Percentiles rank a stretch among this genome's conserved stretches.
Conservation (phyloP, 352 stramenopile species). For the Thalassiosira livingstoniorum region DNA sequence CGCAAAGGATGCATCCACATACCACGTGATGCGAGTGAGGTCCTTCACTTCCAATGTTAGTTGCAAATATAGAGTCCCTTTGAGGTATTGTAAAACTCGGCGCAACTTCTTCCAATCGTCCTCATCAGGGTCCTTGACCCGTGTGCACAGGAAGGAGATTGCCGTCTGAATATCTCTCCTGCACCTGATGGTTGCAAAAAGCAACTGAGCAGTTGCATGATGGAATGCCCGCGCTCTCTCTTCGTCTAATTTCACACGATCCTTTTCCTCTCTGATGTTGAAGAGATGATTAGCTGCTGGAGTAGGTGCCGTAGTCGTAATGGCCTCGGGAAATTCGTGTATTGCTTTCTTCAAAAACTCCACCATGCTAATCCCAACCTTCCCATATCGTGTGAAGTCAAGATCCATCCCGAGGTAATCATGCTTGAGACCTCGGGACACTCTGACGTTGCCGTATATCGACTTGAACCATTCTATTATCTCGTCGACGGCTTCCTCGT, state of each 20-base stretch:
- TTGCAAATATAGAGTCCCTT: conserved; percentile 16
- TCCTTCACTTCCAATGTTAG: conserved; percentile 25
- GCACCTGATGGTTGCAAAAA: conserved; percentile 42
- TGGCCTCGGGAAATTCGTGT: conserved; percentile 4
- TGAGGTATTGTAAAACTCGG: conserved; percentile 46
- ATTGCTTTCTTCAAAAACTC: conserved; percentile 41
- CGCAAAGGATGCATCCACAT: conserved; percentile 7
- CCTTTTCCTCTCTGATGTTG: conserved; percentile 4
- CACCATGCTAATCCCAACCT: conserved; percentile 33
- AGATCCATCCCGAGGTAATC: conserved; percentile 70
- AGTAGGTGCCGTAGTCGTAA: conserved; percentile 20
- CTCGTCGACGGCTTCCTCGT: too few species aligned
- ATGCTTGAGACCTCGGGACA: conserved; percentile 37
- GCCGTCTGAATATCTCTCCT: conserved; percentile 36
- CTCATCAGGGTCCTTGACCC: conserved; percentile 35
- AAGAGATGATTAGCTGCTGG: conserved; percentile 49
- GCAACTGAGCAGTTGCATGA: conserved; percentile 36
- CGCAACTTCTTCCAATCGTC: conserved; percentile 54
- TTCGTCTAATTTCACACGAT: conserved; percentile 15
- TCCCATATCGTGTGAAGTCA: conserved; percentile 30
- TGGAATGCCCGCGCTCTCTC: conserved; percentile 23
- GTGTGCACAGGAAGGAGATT: conserved; percentile 48
- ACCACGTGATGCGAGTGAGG: neutral
- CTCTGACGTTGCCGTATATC: conserved; percentile 11
- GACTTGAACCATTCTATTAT: conserved; percentile 17